Evolutionary conservation across 2,329 filamentous ascomycete species (phyloP), one percentile per base, ranked within the genome.

Genomic region (Botryotinia convoluta): DNA sequence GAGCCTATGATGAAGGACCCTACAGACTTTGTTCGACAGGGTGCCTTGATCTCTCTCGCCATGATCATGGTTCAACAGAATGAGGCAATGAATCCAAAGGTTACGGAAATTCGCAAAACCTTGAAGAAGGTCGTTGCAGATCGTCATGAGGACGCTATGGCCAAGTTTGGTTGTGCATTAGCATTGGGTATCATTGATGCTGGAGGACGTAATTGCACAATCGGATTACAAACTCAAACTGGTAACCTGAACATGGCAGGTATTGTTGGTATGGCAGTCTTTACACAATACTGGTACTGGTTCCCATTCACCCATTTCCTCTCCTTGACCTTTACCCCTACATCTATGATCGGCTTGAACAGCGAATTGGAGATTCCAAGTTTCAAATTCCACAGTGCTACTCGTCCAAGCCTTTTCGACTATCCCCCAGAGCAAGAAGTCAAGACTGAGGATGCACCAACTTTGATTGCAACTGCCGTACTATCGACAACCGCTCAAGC

Each of bases 31-130:
- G 96, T 99, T 70, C 92, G 97, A 78, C 96, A 99, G 83, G 96
- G 97, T 81, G 95, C 96, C 59, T 86, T 98, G 76, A 98, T 99
- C 79, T 90, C 96, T 4, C 87, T 98, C 73, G 90, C 96, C 74
- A 99, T 99, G 96, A 97, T 99, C 79, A 91, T 99, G 88, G 93
- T 98, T n/a, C 96, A 99, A 84, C 96, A 98, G 82, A 99, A 98
- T 80, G 96, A 99, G 84, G 92, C 92, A 42, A 97, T 98, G 93
- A 99, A 98, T 84, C 95, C 96, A 79, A 98, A 98, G 86, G 95
- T 98, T 65, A 90, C 91, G 35, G 89, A 91, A 1, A 95, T 98
- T 77, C 92, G 96, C 79, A 98, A 98, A 86, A 95, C 93, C 4
- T 89, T 99, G 75, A 92, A 94, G 85, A 98, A 97, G 87, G 94